Percentiles rank a stretch among this genome's conserved stretches.
These are phyloP conservation scores for Verticillium isaacii DNA, from an alignment of 2,329 filamentous ascomycete genomes.

Conservation along the genomic window DNA sequence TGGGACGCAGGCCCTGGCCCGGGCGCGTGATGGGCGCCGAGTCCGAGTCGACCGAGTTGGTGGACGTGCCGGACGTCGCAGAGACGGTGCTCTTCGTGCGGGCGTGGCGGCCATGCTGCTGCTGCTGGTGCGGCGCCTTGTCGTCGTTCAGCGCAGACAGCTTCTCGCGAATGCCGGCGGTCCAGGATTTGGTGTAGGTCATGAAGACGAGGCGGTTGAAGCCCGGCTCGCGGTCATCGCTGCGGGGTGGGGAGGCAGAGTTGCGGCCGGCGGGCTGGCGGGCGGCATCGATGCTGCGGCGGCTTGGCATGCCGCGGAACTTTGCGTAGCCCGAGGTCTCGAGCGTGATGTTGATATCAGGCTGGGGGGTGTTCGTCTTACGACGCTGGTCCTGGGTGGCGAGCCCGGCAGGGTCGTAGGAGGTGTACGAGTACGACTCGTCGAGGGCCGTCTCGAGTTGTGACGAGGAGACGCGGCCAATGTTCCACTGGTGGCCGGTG, in stretches of 20 bases:
- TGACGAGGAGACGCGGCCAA: constrained; percentile 59
- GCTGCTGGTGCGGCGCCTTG: constrained; percentile 6
- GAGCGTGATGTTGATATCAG: constrained; percentile 48
- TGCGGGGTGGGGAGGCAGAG: constrained; percentile 6
- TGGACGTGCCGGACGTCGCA: constrained; percentile 2
- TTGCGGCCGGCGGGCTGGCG: not conserved
- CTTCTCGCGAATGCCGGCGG: constrained; percentile 39
- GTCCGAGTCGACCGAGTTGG: constrained; percentile 24
- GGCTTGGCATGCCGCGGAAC: constrained; percentile 45
- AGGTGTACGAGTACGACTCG: constrained; percentile 20
- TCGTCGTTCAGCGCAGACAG: constrained; percentile 27
- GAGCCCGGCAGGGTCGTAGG: constrained; percentile 12
- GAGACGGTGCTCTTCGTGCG: constrained; percentile 22
- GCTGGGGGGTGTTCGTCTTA: constrained; percentile 11
- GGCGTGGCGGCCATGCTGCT: constrained; percentile 13
- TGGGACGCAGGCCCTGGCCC: constrained; percentile 44
- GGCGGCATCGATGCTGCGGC: constrained; percentile 26
- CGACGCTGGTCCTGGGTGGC: constrained; percentile 15
- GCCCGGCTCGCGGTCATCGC: constrained; percentile 9
- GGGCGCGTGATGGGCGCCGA: constrained; percentile 35
- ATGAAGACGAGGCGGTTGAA: constrained; percentile 55
- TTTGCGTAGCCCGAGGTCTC: constrained; percentile 54
- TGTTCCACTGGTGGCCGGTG: constrained; percentile 69
- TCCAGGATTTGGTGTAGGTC: constrained; percentile 48
- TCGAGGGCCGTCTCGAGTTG: constrained; percentile 36